Percentiles rank a stretch among this genome's conserved stretches.
phyloP scores from a whole-genome alignment of 257 asterid genomes.

The Pogostemon cablin region DNA sequence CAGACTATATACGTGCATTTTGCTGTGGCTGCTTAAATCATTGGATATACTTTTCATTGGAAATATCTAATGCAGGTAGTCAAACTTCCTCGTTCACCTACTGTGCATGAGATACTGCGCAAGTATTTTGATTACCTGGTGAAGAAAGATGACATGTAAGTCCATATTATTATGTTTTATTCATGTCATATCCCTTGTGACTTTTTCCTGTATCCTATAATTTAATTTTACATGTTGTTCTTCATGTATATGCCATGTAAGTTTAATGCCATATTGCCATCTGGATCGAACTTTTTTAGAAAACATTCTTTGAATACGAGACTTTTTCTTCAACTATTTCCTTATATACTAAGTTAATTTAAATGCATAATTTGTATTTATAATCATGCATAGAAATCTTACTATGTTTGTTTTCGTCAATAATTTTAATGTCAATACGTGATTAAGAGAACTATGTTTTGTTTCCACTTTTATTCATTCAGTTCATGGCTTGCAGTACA shows the following conservation, averaged over 20 bases:
- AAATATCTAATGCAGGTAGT: constrained; percentile 57
- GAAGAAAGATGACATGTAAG: constrained; percentile 65
- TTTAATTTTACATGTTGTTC: neutral
- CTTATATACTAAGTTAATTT: neutral
- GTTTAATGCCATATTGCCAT: neutral
- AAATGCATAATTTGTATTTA: neutral
- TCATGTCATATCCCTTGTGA: constrained; percentile 10
- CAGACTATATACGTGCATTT: neutral
- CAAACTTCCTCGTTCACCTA: constrained; percentile 76
- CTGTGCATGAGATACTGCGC: constrained; percentile 56
- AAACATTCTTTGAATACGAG: neutral
- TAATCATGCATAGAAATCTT: neutral
- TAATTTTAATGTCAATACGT: neutral
- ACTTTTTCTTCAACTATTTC: neutral
- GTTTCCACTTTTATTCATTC: neutral
- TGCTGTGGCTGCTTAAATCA: neutral
- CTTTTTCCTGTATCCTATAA: constrained; percentile 14
- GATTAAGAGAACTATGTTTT: neutral
- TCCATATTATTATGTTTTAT: constrained; percentile 9
- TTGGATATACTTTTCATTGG: constrained; percentile 21
- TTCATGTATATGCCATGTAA: neutral
- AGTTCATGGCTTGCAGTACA: neutral
- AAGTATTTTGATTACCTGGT: constrained; percentile 57
- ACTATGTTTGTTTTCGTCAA: neutral
- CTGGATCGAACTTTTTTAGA: neutral